phyloP scores from a whole-genome alignment of 441 rosid genomes.

The Manihot esculenta region DNA sequence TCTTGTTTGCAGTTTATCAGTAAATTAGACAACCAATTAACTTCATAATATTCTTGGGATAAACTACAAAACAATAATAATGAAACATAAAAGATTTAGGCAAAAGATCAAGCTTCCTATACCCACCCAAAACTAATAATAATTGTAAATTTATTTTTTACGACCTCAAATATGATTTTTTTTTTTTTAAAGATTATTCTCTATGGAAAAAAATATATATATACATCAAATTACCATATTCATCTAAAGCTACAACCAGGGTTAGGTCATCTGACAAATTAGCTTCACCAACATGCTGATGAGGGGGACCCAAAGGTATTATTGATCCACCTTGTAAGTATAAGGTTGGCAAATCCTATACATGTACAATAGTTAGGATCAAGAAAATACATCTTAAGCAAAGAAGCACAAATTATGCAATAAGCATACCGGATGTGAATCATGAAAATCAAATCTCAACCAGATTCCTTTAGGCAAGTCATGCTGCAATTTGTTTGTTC shows the following conservation, averaged over 20 bases:
- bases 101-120: constrained; percentile 6
- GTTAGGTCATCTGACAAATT: constrained; percentile 71
- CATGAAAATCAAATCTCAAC: constrained; percentile 81
- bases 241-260: constrained; percentile 79
- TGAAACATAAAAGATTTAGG: neutral
- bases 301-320: constrained; percentile 65
- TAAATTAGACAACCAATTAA: neutral
- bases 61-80: neutral
- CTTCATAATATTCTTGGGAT: neutral
- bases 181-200: too few relatives aligned
- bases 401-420: constrained; percentile 7
- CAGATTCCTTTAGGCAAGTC: constrained; percentile 76
- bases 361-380: constrained; percentile 15
- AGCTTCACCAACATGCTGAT: constrained; percentile 71
- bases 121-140: neutral
- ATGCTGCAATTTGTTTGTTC: constrained; percentile 46
- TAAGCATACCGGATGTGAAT: constrained; percentile 77
- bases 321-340: constrained; percentile 94
- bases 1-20: neutral
- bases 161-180: too few relatives aligned
- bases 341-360: constrained; percentile 82
- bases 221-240: constrained; percentile 58
- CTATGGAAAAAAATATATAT: too few relatives aligned
- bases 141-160: neutral
- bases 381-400: neutral